phyloP scores from a whole-genome alignment of 148 eudicot genomes.

The Amaranthus palmeri region DNA sequence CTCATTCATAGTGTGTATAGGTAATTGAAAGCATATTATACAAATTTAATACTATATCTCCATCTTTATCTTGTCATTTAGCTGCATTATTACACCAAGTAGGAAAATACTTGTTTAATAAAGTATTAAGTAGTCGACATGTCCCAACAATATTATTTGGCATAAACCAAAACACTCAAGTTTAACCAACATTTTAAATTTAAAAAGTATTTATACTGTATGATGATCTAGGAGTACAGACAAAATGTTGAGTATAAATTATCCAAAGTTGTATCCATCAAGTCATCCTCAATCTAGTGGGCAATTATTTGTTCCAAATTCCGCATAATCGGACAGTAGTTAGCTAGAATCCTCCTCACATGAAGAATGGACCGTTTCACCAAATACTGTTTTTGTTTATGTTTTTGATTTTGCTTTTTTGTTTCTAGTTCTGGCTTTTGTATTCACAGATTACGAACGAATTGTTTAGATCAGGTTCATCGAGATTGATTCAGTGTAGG shows the following conservation, averaged over 20 bases:
- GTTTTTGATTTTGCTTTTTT: not conserved
- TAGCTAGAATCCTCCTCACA: not conserved
- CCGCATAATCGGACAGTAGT: constrained; percentile 9
- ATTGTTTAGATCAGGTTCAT: no score
- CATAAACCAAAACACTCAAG: constrained; percentile 9
- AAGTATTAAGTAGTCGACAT: constrained; percentile 8
- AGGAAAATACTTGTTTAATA: constrained; percentile 7
- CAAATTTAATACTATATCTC: not conserved
- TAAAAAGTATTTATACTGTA: not conserved
- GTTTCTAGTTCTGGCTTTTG: no score
- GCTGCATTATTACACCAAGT: constrained; percentile 20
- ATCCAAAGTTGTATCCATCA: not conserved
- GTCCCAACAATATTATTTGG: constrained; percentile 13
- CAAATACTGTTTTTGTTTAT: not conserved
- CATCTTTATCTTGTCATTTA: constrained; percentile 36
- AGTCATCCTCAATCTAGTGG: constrained; percentile 6
- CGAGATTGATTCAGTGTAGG: no score
- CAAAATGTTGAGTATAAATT: constrained; percentile 10
- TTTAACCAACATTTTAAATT: not conserved
- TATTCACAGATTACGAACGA: no score
- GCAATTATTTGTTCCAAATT: constrained; percentile 3
- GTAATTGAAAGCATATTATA: constrained; percentile 19
- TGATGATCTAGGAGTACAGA: not conserved
- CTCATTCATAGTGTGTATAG: constrained; percentile 32
- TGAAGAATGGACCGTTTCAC: not conserved